Evolutionary conservation across 2,329 filamentous ascomycete genomes (phyloP), one percentile per base, ranked within the genome.

Genomic region (Trichoderma atrobrunneum): DNA sequence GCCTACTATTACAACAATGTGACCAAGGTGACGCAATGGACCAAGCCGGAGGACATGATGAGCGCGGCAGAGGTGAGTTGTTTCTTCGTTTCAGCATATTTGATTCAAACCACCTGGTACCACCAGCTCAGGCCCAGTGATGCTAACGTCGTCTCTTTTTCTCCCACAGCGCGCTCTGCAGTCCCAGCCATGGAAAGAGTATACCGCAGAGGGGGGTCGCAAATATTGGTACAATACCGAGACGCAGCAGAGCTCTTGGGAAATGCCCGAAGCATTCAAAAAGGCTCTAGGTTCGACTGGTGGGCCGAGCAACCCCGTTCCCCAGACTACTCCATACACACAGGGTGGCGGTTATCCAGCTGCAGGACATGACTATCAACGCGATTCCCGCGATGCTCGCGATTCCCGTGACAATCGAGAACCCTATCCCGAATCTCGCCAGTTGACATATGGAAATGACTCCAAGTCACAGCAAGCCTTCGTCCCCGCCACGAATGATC

Each of bases 201-300:
- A 97, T 79, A 94, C 92, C 30, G 91, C 93, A 26, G 90, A 94
- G 74, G 93, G 93, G 75, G 96, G 95, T 61, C 90, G 91, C 77
- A 93, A 95, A 80, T 99, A 99, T 83, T 99, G 94, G 93, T 95
- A 95, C 82, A 96, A 99, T 81, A 93, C 91, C 39, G 92, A 97
- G 82, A 95, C 93, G 59, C 95, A 95, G 82, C 89, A 94, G 84
- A 98, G 94, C 81, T 94, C 93, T 36, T 99, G 96, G 96, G 92
- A 95, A 78, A 95, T 97, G 88, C 96, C 96, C 71, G 92, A 94
- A 70, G 89, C 85, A 74, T 95, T 95, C 83, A 94, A 93, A 79
- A 87, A 87, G 76, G 92, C 93, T 73, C 85, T 95, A 72, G 91
- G 91, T 66, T 88, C 89, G 74, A 85, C 85, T 54, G 80, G 79